Evolutionary conservation across 1,284 basidiomycete species (phyloP).

Genomic region (Cryptococcus hybrid): DNA sequence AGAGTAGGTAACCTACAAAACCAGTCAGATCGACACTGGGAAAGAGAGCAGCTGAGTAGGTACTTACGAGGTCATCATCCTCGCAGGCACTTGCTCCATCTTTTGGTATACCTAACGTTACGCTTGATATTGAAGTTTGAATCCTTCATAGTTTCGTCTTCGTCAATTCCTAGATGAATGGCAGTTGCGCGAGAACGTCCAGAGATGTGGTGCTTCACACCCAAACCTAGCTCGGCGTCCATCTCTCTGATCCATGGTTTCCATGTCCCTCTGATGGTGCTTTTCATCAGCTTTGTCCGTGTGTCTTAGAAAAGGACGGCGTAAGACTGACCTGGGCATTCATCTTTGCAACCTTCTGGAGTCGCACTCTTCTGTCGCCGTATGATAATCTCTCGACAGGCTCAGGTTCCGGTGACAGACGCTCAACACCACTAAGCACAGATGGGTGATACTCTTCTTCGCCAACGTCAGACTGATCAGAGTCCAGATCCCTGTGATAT

Average conservation of each 20-base stretch:
- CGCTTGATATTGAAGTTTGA: too few relatives aligned
- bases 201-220: too few relatives aligned
- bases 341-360: slow-evolving; percentile 15
- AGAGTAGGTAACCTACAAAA: too few relatives aligned
- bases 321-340: not conserved
- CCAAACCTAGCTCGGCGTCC: too few relatives aligned
- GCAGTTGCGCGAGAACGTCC: too few relatives aligned
- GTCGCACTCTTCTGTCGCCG: slow-evolving; percentile 15
- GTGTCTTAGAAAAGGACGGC: slow-evolving; percentile 1
- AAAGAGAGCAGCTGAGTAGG: not conserved
- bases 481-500: slow-evolving; percentile 20
- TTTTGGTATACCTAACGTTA: not conserved
- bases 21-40: not conserved
- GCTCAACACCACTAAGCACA: not conserved
- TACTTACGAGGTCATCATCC: not conserved
- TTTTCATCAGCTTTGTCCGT: too few relatives aligned
- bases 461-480: slow-evolving; percentile 32
- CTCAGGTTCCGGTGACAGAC: slow-evolving; percentile 1
- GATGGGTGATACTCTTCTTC: slow-evolving; percentile 12
- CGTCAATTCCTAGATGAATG: not conserved
- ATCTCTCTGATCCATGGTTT: too few relatives aligned
- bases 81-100: not conserved
- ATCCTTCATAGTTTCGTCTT: slow-evolving; percentile 2
- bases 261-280: too few relatives aligned
- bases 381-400: not conserved